These are phyloP conservation scores for Gossypium trilobum DNA, from an alignment of 441 rosid species.

Conservation along the genomic window DNA sequence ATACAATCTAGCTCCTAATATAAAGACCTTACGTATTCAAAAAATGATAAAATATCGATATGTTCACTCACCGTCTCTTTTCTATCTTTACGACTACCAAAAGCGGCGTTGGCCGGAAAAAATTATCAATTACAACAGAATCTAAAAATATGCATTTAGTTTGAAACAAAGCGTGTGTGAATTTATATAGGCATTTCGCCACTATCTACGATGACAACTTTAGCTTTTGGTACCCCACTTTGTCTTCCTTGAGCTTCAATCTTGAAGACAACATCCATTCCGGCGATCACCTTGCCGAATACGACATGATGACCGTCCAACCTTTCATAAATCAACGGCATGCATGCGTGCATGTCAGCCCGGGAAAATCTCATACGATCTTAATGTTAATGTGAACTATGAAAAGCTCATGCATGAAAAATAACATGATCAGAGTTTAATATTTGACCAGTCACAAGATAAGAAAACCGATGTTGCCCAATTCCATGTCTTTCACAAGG, in stretches of 20 bases:
- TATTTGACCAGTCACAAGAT: neutral
- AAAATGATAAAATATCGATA: no score
- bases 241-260: slow-evolving; percentile 51
- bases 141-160: neutral
- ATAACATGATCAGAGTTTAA: neutral
- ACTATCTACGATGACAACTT: slow-evolving; percentile 37
- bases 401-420: neutral
- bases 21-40: no score
- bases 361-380: neutral
- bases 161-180: neutral
- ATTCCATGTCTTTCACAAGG: neutral
- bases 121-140: neutral
- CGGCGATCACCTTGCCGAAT: slow-evolving; percentile 53
- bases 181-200: slow-evolving; percentile 40
- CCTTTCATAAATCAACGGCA: slow-evolving; percentile 25
- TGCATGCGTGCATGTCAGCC: neutral
- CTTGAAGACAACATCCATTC: slow-evolving; percentile 52
- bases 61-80: no score
- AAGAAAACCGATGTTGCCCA: neutral
- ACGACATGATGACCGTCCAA: slow-evolving; percentile 62
- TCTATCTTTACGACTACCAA: no score
- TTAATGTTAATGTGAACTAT: neutral
- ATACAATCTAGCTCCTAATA: no score
- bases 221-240: slow-evolving; percentile 41
- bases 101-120: no score